Evolutionary conservation across 2,329 filamentous ascomycete genomes (phyloP).

Genomic region (Alternaria brassicicola): DNA sequence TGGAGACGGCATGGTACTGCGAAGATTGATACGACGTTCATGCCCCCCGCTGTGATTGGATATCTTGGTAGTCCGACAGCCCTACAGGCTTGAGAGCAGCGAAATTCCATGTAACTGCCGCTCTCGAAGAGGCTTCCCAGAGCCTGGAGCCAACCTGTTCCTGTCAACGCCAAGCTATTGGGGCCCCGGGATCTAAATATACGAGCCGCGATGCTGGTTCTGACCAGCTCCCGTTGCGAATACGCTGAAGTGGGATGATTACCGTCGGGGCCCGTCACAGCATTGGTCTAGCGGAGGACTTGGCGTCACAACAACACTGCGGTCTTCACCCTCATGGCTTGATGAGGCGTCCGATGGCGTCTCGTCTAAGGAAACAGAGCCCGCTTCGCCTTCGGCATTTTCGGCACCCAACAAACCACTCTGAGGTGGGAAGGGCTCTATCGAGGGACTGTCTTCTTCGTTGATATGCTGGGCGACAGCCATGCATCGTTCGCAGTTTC

Average conservation of each 20-base stretch:
- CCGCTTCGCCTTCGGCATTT: not conserved
- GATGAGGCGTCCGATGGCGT: constrained; percentile 5
- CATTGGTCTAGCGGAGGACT: constrained; percentile 1
- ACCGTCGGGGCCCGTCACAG: constrained; percentile 15
- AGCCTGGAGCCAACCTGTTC: not conserved
- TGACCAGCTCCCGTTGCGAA: constrained; percentile 19
- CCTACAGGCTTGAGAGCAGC: not conserved
- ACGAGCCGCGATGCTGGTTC: constrained; percentile 12
- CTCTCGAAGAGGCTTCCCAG: not conserved
- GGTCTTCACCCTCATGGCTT: not conserved
- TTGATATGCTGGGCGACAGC: not conserved
- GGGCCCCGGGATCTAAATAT: constrained; percentile 24
- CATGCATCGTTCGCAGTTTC: not conserved
- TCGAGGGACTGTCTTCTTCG: not conserved
- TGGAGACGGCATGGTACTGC: constrained; percentile 16
- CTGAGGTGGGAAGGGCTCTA: not conserved
- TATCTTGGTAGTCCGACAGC: not conserved
- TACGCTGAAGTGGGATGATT: constrained; percentile 15
- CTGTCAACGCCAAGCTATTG: constrained; percentile 17
- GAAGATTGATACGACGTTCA: not conserved
- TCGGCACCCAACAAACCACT: not conserved
- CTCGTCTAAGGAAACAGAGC: constrained; percentile 4
- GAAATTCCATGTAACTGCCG: not conserved
- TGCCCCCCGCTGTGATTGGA: not conserved
- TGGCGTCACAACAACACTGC: constrained; percentile 1